Base-by-base conservation (phyloP, 306 rosid genomes). In the Echinosophora koreensis region DNA sequence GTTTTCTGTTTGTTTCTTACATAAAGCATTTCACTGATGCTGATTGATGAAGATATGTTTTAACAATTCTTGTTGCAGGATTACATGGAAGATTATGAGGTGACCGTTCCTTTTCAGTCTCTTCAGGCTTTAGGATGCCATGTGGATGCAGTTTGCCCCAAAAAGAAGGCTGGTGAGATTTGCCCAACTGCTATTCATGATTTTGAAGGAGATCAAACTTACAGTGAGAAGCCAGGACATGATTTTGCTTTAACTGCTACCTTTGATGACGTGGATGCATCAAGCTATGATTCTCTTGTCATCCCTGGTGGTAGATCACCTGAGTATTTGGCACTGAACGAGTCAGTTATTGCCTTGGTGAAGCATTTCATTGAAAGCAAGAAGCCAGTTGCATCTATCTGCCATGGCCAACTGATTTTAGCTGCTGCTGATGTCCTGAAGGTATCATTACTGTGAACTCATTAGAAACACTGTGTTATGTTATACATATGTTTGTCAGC, bases 131-230 rank as follows among this genome's bases (percentile, higher is more conserved):
- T 95, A 70, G 97, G 92, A 68, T 92, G 98, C 71, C 88, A 88
- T 52, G 96, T 95, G 38, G 97, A 92, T 74, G 93, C 88, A 60
- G 90, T 87, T 87, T 87, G 93, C 83, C 97, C 97, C 66, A 60
- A 83, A 56, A 95, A 88, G 91, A 92, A 87, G 55, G 85, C 88
- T 7, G 97, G 98, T 18, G 96, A 95, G 32, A 83, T 68, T 52
- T 95, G 98, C 73, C 84, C 82, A 35, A 92, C 97, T 17, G 95
- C 92, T 41, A 75, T 92, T 84, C 97, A 89, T 80, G 98, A 95
- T 85, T 88, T 90, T 81, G 97, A 95, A 87, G 98, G 98, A 30
- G 97, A 91, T 56, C 97, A 95, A 56, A 89, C 93, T 76, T 95
- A 90, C 78, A 89, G 86, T 74, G 90, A 87, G 88, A 92, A 92